A percentile compares a stretch with the other conserved stretches of the same genome.
These are phyloP conservation scores for Citrus trifoliata DNA, from an alignment of 345 rosid genomes.

Conservation along the genomic window DNA sequence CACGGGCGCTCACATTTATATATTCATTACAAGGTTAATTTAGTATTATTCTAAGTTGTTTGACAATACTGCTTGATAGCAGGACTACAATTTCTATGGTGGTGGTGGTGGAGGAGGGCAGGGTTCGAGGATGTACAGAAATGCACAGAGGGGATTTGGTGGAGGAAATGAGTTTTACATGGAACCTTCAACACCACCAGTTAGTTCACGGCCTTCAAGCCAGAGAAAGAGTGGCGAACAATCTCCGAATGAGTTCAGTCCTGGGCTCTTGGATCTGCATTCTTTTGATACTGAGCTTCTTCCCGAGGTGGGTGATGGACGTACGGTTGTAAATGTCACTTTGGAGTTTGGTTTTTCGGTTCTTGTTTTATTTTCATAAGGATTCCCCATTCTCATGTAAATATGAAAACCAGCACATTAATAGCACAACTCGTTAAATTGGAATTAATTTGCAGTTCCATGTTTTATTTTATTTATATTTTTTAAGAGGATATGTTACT, in stretches of 20 bases:
- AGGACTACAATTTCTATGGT: conserved; percentile 81
- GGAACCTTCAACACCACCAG: conserved; percentile 80
- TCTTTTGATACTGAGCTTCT: conserved; percentile 94
- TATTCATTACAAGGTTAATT: background rate
- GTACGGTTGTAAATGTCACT: background rate
- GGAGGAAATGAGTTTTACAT: conserved; percentile 64
- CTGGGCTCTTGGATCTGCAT: conserved; percentile 96
- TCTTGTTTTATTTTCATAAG: background rate
- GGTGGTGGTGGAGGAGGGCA: conserved; percentile 65
- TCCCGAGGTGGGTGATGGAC: conserved; percentile 62
- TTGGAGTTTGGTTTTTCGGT: background rate
- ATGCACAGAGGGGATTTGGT: conserved; percentile 60
- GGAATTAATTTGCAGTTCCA: background rate
- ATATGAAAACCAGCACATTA: background rate
- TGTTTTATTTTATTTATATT: background rate
- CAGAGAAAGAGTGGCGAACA: conserved; percentile 74
- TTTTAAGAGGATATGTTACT: background rate
- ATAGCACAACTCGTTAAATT: background rate
- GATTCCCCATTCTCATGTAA: background rate
- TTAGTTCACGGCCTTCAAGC: conserved; percentile 50
- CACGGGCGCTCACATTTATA: background rate
- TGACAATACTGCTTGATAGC: conserved; percentile 19
- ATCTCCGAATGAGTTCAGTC: conserved; percentile 74
- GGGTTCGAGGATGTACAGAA: conserved; percentile 56
- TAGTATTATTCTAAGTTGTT: background rate